Conservation (phyloP, 2,329 filamentous ascomycete genomes). For the Fusarium albidum region DNA sequence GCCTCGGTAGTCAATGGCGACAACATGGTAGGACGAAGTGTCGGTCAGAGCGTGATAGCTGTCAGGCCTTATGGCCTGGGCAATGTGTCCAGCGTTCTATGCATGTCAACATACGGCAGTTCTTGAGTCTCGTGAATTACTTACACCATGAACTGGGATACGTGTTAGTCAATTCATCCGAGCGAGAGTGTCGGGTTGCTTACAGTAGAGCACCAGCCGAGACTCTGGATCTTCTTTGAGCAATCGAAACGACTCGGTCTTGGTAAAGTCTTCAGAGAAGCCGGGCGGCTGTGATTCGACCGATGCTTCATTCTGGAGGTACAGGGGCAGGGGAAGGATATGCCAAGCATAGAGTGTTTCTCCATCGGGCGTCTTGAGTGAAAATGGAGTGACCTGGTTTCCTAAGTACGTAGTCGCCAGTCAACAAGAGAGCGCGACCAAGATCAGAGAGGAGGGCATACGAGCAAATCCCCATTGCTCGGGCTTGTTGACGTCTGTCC, state of each 20-base stretch:
- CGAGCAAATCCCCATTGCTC: constrained; percentile 88
- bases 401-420: constrained; percentile 55
- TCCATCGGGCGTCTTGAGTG: constrained; percentile 75
- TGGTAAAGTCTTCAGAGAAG: constrained; percentile 61
- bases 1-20: constrained; percentile 92
- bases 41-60: constrained; percentile 81
- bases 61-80: constrained; percentile 77
- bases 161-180: constrained; percentile 16
- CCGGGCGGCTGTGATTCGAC: constrained; percentile 63
- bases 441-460: constrained; percentile 47
- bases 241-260: constrained; percentile 66
- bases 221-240: constrained; percentile 70
- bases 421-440: neutral
- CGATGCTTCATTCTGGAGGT: constrained; percentile 73
- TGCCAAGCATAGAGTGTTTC: constrained; percentile 91
- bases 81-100: constrained; percentile 86
- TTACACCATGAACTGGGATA: constrained; percentile 68
- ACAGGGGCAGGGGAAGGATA: constrained; percentile 80
- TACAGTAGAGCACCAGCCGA: constrained; percentile 70
- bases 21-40: constrained; percentile 77
- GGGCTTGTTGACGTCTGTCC: constrained; percentile 76
- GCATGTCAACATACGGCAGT: constrained; percentile 21
- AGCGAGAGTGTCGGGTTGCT: constrained; percentile 40
- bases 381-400: constrained; percentile 90
- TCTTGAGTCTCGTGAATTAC: constrained; percentile 35